These are phyloP conservation scores for Ustilago hordei DNA, from an alignment of 1,284 basidiomycete species.

Conservation along the genomic window DNA sequence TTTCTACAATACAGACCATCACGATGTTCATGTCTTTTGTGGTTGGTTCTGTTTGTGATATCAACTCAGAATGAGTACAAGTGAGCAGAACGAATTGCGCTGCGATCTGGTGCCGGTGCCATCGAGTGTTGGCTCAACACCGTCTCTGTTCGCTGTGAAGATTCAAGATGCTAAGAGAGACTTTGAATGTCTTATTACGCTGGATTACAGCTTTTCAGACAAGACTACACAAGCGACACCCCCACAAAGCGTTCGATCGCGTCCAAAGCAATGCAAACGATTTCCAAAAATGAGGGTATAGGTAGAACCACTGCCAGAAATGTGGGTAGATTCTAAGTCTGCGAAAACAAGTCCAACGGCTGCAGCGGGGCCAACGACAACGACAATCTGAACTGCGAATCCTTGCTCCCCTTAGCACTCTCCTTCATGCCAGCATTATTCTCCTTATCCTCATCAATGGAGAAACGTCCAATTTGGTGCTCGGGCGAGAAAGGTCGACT, in stretches of 20 bases:
- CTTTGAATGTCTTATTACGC: too few relatives aligned
- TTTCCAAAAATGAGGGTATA: constrained; percentile 5
- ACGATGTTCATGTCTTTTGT: background rate
- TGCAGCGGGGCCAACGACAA: constrained; percentile 23
- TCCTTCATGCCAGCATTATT: background rate
- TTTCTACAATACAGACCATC: background rate
- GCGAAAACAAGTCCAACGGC: constrained; percentile 14
- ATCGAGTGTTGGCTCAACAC: too few relatives aligned
- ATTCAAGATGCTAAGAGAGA: too few relatives aligned
- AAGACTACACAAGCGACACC: too few relatives aligned
- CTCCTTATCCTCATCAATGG: constrained; percentile 12
- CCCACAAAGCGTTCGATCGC: background rate
- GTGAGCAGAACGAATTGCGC: too few relatives aligned
- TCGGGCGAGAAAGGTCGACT: constrained; percentile 11
- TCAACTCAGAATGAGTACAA: too few relatives aligned
- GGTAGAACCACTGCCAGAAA: background rate
- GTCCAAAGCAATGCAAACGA: background rate
- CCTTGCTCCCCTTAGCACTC: background rate
- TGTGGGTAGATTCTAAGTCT: background rate
- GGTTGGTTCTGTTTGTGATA: background rate
- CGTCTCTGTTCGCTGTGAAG: too few relatives aligned
- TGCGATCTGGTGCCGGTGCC: too few relatives aligned
- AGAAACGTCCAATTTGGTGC: background rate
- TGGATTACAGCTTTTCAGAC: too few relatives aligned
- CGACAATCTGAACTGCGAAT: constrained; percentile 11